Conservation (phyloP, 1,139 yeast genomes). For the Tardiomyces blankii region DNA sequence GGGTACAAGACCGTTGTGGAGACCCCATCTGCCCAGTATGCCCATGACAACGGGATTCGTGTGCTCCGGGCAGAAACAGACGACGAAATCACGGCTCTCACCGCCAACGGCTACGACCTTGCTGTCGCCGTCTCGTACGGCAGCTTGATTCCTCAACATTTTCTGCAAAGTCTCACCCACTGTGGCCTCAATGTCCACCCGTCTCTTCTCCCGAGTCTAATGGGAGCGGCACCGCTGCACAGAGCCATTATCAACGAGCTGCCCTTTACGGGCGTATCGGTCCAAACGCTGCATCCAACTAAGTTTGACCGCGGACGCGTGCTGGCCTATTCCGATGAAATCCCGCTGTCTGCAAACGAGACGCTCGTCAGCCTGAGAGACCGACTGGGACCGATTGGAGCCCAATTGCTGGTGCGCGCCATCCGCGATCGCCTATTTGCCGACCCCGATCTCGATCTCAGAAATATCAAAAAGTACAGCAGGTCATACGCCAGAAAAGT, state of each 20-base stretch:
- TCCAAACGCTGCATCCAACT: conserved; percentile 83
- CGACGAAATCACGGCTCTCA: conserved; percentile 37
- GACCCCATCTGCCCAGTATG: conserved; percentile 44
- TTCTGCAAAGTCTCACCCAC: conserved; percentile 37
- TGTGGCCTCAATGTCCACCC: conserved; percentile 93
- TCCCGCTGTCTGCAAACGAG: conserved; percentile 32
- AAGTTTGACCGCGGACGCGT: conserved; percentile 75
- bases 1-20: conserved; percentile 37
- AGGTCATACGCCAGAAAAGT: conserved; percentile 9
- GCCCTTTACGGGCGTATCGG: conserved; percentile 62
- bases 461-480: not conserved
- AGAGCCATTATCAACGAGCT: conserved; percentile 61
- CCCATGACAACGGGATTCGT: conserved; percentile 26
- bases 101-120: conserved; percentile 36
- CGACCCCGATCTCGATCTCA: not conserved
- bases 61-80: conserved; percentile 50
- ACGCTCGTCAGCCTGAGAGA: conserved; percentile 33
- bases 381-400: conserved; percentile 49
- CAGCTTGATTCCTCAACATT: conserved; percentile 52
- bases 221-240: conserved; percentile 91
- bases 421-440: conserved; percentile 16
- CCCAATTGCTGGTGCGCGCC: conserved; percentile 39
- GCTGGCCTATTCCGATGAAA: conserved; percentile 41
- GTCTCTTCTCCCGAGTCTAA: conserved; percentile 66
- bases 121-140: conserved; percentile 91